phyloP scores from a whole-genome alignment of 148 eudicot genomes.

The Cornus kousa region DNA sequence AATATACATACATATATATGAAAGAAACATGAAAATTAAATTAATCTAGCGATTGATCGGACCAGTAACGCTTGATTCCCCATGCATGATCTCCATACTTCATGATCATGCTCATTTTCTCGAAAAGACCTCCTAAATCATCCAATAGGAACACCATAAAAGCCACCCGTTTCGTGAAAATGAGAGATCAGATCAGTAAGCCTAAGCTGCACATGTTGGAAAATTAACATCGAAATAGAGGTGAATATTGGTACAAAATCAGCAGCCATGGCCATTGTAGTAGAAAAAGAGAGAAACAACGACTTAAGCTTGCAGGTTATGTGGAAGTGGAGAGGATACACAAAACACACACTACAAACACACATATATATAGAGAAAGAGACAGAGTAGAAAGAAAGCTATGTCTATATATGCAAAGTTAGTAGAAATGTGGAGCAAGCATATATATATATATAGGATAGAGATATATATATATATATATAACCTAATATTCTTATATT shows the following conservation, averaged over 20 bases:
- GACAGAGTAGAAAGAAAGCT: neutral
- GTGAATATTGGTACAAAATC: neutral
- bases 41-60: constrained; percentile 26
- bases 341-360: neutral
- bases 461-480: neutral
- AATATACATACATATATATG: no score
- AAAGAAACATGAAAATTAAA: neutral
- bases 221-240: neutral
- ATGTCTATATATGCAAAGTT: neutral
- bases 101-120: neutral
- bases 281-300: neutral
- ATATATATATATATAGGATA: neutral
- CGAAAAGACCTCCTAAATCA: neutral
- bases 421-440: neutral
- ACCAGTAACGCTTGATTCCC: constrained; percentile 70
- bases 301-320: neutral
- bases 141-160: neutral
- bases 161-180: neutral
- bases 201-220: neutral
- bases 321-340: neutral
- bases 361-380: neutral
- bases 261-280: neutral
- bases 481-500: constrained; percentile 1
- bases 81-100: constrained; percentile 20
- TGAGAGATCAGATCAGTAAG: neutral